These are phyloP conservation scores for Lunularia cruciata DNA, from an alignment of 225 moss, liverwort and hornwort species.

Conservation along the genomic window DNA sequence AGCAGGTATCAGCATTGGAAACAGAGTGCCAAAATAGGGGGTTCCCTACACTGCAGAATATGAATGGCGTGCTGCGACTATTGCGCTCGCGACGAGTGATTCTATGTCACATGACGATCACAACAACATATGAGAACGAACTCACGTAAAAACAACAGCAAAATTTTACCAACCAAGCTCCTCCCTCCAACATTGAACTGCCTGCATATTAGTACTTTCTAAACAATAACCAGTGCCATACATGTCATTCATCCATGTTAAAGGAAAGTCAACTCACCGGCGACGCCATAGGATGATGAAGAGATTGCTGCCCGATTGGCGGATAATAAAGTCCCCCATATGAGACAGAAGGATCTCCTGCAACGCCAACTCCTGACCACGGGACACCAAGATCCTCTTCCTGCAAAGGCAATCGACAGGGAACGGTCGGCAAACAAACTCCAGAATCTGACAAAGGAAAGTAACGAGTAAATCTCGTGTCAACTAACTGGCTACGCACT, in stretches of 20 bases:
- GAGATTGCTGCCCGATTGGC: conserved; percentile 59
- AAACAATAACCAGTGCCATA: not conserved
- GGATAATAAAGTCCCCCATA: conserved; percentile 87
- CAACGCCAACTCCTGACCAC: conserved; percentile 62
- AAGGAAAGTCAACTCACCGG: conserved; percentile 41
- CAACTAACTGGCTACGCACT: not conserved
- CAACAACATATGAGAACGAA: no score
- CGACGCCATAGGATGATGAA: conserved; percentile 74
- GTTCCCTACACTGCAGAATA: no score
- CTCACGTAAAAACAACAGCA: no score
- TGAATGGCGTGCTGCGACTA: no score
- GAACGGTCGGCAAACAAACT: not conserved
- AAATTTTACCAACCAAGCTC: no score
- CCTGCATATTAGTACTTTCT: no score
- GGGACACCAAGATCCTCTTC: conserved; percentile 90
- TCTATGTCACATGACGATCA: no score
- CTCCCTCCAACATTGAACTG: no score
- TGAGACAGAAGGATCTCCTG: conserved; percentile 66
- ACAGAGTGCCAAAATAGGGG: no score
- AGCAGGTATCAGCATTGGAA: not conserved
- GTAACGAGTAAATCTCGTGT: not conserved
- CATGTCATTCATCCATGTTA: not conserved
- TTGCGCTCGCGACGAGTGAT: no score
- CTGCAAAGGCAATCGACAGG: conserved; percentile 33
- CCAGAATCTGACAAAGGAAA: not conserved